Base-by-base conservation (phyloP, 2,329 filamentous ascomycete genomes). In the Xylaria hypoxylon region DNA sequence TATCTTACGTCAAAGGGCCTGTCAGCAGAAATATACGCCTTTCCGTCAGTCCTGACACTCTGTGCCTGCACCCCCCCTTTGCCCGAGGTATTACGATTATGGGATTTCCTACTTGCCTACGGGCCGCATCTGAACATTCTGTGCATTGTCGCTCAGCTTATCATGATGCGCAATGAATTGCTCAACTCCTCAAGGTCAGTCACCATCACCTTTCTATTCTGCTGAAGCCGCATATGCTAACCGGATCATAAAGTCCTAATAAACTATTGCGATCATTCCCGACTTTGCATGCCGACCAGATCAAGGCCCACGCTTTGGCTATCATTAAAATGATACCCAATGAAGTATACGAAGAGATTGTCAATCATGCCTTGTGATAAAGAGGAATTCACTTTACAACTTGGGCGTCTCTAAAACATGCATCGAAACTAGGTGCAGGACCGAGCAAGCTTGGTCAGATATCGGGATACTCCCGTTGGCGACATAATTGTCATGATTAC, bases 31-130 rank as follows among this genome's bases (percentile, higher is more conserved):
- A 92, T 99, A 62, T 99, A 98, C 77, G 96, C 95, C 2, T 99
- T 99, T 75, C 93, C 96, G 1, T 96, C 93, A 1, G 96, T 99
- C 0, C 83, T 98, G 70, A 99, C 96, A 0, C 86, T 99, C 57
- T 97, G 94, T 76, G 96, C 96, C 28, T 98, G 96, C 79, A 99
- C 96, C 17, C 96, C 96, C 17, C 96, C 96, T 2, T 80, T 99
- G 61, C 95, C 95, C 0, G 95, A 99, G 80, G 96, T 99, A 0
- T 80, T 99, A 62, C 88, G 92, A 69, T 85, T 99, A 2, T 99
- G 96, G 96, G 96, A 99, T 78, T 99, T 99, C 73, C 81, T 99
- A 24, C 97, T 99, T 76, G 95, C 96, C 0, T 99, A 97, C 73
- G 96, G 96, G 0, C 90, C 94, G 40, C 96, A 99, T 78, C 80